Evolutionary conservation across 768 basidiomycete species (phyloP).

Genomic region (Gymnopilus junonius): DNA sequence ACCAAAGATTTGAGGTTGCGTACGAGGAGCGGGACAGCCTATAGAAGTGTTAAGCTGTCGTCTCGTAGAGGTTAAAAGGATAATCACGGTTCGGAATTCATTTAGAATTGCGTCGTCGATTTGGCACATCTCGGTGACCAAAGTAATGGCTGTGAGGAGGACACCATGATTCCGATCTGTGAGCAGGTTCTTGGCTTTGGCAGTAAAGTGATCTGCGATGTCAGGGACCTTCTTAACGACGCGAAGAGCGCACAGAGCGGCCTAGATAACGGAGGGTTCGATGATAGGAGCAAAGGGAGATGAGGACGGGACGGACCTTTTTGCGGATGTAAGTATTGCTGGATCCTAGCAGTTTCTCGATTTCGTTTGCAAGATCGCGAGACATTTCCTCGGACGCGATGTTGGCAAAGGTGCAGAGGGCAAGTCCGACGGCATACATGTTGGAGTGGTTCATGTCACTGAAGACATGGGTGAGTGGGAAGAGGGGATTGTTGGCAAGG

Average conservation of each 20-base stretch:
- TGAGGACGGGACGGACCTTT: conserved; percentile 64
- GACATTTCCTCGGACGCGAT: conserved; percentile 99
- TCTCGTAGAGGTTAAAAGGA: background rate
- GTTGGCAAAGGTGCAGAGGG: conserved; percentile 97
- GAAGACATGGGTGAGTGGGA: conserved; percentile 13
- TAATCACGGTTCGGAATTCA: conserved; percentile 87
- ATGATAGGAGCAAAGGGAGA: conserved; percentile 2
- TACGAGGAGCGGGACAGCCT: conserved; percentile 94
- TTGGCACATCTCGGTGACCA: conserved; percentile 94
- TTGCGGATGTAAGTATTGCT: conserved; percentile 99
- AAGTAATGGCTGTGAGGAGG: conserved; percentile 89
- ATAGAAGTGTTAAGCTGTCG: background rate
- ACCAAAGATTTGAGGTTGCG: conserved; percentile 94
- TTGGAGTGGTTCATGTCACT: conserved; percentile 99
- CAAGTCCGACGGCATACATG: conserved; percentile 98
- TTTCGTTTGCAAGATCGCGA: conserved; percentile 95
- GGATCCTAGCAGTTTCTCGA: conserved; percentile 95
- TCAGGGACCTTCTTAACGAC: conserved; percentile 97
- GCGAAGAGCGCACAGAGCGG: conserved; percentile 91
- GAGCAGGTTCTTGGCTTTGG: conserved; percentile 87
- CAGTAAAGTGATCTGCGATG: conserved; percentile 87
- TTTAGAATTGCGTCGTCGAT: conserved; percentile 71
- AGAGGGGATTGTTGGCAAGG: background rate
- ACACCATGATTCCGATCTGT: conserved; percentile 98
- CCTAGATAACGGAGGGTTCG: conserved; percentile 50